A percentile compares a stretch with the other conserved stretches of the same genome.
These are phyloP conservation scores for Byssochlamys sp. DNA, from an alignment of 2,329 filamentous ascomycete species.

Conservation along the genomic window DNA sequence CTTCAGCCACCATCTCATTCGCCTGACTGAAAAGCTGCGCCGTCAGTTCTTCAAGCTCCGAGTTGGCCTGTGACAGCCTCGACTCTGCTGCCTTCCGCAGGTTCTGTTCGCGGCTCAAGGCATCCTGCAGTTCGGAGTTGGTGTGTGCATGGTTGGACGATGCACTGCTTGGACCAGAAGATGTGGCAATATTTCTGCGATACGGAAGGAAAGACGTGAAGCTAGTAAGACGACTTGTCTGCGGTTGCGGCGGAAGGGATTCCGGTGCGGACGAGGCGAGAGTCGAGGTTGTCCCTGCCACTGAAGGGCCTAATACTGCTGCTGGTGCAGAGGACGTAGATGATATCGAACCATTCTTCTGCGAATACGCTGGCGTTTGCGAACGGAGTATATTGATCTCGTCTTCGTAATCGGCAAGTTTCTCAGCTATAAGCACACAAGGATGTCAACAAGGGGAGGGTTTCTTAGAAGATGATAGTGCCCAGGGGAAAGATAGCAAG, in stretches of 20 bases:
- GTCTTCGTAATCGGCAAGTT: constrained; percentile 55
- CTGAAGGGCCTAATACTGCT: constrained; percentile 24
- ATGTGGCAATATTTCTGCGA: constrained; percentile 16
- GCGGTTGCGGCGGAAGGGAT: constrained; percentile 17
- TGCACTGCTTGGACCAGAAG: constrained; percentile 14
- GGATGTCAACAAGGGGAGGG: constrained; percentile 2
- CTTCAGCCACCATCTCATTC: constrained; percentile 57
- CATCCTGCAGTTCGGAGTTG: constrained; percentile 42
- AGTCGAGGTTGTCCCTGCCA: constrained; percentile 19
- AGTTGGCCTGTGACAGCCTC: constrained; percentile 44
- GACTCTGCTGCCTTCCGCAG: constrained; percentile 50
- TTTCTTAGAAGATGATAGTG: background rate
- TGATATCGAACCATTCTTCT: constrained; percentile 17
- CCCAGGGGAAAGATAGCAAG: background rate
- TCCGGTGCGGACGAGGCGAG: constrained; percentile 15
- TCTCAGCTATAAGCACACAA: constrained; percentile 36
- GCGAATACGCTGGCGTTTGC: constrained; percentile 16
- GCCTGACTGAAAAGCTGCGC: constrained; percentile 53
- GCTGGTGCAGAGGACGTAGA: constrained; percentile 18
- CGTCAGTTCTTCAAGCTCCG: constrained; percentile 53
- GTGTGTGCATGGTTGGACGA: constrained; percentile 14
- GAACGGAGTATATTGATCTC: constrained; percentile 44
- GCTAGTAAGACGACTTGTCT: constrained; percentile 25
- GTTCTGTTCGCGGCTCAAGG: constrained; percentile 45
- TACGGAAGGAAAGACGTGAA: constrained; percentile 32